Conservation (phyloP, 2,329 filamentous ascomycete genomes). For the Arthrobotrys megalospora region DNA sequence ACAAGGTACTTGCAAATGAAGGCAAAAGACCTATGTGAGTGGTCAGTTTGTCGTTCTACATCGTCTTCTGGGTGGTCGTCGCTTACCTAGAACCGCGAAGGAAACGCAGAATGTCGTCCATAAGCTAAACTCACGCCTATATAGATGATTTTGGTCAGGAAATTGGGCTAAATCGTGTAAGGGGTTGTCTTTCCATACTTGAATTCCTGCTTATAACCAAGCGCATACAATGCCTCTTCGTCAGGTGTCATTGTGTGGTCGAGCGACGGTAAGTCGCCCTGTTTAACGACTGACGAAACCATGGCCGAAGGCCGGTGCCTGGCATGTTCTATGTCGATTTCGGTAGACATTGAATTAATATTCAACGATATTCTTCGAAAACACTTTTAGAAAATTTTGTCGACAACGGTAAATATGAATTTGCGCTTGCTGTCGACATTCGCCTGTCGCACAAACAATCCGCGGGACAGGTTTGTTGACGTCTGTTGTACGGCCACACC, state of each 20-base stretch:
- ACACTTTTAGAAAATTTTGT: not conserved
- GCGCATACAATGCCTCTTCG: slow-evolving; percentile 75
- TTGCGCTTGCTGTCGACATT: not conserved
- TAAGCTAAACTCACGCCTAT: slow-evolving; percentile 78
- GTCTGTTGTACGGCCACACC: slow-evolving; percentile 7
- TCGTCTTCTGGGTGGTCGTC: not conserved
- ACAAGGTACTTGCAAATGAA: slow-evolving; percentile 79
- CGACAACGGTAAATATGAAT: not conserved
- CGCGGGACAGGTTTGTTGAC: slow-evolving; percentile 4
- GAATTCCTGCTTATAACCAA: slow-evolving; percentile 73
- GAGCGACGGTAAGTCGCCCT: slow-evolving; percentile 71
- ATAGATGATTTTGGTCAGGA: slow-evolving; percentile 73
- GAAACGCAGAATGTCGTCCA: slow-evolving; percentile 83
- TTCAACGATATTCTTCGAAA: not conserved
- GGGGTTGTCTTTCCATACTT: slow-evolving; percentile 63
- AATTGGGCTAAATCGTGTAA: not conserved
- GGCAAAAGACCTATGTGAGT: slow-evolving; percentile 72
- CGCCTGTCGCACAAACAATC: slow-evolving; percentile 1
- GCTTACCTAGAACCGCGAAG: slow-evolving; percentile 76
- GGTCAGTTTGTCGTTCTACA: not conserved
- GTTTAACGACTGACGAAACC: slow-evolving; percentile 72
- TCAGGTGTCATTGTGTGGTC: slow-evolving; percentile 71
- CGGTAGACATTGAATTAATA: slow-evolving; percentile 1
- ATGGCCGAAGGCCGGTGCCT: slow-evolving; percentile 25
- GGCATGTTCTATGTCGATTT: slow-evolving; percentile 46